Base-by-base conservation (phyloP, 192 early-diverging fungal species). In the Entophlyctis helioformis region DNA sequence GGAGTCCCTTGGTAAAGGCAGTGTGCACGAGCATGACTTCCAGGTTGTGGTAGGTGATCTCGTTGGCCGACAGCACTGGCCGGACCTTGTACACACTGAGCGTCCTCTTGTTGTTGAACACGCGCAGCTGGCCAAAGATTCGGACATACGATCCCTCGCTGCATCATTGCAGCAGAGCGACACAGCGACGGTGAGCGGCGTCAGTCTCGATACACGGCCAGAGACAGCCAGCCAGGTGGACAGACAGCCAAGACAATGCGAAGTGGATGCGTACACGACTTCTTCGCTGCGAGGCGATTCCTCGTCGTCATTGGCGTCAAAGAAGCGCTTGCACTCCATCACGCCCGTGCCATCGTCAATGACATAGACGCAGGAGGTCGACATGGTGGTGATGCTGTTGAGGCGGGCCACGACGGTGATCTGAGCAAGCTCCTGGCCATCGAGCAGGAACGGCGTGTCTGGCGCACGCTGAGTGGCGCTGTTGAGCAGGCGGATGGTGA, bases 301-400 rank as follows among this genome's bases (percentile, higher is more conserved):
- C n/a, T 56, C 40, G 42, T 54, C 55, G 1, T 65, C 66, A 19
- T 66, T 59, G 0, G 61, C 53, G n/a, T 70, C 63, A 6, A 70
- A 20, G 60, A 71, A 90, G 45, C 73, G 65, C 43, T 69, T 74
- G 21, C 75, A 77, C 28, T 94, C 87, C 21, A 87, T 78, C 40
- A 39, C 56, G 16, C 83, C 81, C 13, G 85, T 82, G 15, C 87
- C 87, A 59, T 94, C 90, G 36, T 90, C 82, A 5, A 94, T 37
- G 15, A 62, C 58, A 57, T 83, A 94, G n/a, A 50, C 68, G 22
- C 71, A 46, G 43, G 78, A 69, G 44, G 76, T 78, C 1, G 78
- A 59, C 39, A 78, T 72, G 24, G 56, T 56, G 22, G 50, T 53
- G 7, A 81, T 55, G 38, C 53, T 63, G 34, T 76, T 76, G 50